These are phyloP conservation scores for Tuber melanosporum DNA, from an alignment of 495 filamentous ascomycete species.

Conservation along the genomic window DNA sequence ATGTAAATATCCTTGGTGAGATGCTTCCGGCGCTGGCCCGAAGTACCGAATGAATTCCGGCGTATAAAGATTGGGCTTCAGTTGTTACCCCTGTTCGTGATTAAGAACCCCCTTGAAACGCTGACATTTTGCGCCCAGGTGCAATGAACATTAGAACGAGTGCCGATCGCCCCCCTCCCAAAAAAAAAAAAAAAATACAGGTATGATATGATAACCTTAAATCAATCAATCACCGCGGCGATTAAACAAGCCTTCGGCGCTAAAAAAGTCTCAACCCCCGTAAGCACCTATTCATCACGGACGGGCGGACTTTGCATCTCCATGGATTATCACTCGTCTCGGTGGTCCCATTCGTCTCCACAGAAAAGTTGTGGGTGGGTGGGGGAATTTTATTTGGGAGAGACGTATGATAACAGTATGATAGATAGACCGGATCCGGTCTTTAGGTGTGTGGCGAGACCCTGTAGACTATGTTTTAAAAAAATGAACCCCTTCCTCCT, in stretches of 20 bases:
- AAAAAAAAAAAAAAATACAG: too few species aligned
- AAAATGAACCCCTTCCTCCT: neutral
- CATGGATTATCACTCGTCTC: neutral
- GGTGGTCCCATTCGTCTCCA: neutral
- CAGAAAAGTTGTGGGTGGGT: neutral
- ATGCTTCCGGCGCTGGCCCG: neutral
- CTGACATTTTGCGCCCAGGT: neutral
- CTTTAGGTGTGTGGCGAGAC: neutral
- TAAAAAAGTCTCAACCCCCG: neutral
- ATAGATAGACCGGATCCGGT: neutral
- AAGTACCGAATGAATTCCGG: neutral
- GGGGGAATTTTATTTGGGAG: neutral
- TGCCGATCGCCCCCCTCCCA: neutral
- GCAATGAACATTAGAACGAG: neutral
- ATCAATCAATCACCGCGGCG: neutral
- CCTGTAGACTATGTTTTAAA: neutral
- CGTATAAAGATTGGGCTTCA: neutral
- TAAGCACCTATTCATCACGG: neutral
- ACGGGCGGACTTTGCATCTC: neutral
- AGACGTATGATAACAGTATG: neutral
- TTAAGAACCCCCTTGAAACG: too few species aligned
- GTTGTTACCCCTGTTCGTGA: neutral
- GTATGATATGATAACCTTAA: neutral
- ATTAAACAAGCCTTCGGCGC: neutral
- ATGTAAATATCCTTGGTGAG: neutral